A percentile compares a stretch with the other conserved stretches of the same genome.
Evolutionary conservation across 2,329 filamentous ascomycete genomes (phyloP).

Genomic region (Venturia oleaginea): DNA sequence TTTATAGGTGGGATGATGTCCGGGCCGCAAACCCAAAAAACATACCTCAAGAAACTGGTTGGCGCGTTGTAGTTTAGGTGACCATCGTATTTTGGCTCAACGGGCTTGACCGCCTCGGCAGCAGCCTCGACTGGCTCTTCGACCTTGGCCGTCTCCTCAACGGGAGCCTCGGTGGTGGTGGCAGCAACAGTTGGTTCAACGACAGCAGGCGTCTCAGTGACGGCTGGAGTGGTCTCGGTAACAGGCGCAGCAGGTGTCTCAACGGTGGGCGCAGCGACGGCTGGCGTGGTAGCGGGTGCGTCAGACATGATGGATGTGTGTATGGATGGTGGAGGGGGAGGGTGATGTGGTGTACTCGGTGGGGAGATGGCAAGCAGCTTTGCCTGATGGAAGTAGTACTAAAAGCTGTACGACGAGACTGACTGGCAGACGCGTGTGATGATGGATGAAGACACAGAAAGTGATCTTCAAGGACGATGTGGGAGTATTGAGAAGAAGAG

Average conservation of each 20-base stretch:
- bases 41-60: constrained; percentile 41
- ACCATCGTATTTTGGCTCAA: constrained; percentile 71
- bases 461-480: constrained; percentile 5
- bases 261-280: constrained; percentile 3
- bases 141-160: constrained; percentile 8
- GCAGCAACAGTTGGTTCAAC: constrained; percentile 21
- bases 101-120: constrained; percentile 19
- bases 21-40: constrained; percentile 2
- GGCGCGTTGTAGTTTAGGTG: constrained; percentile 82
- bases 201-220: constrained; percentile 8
- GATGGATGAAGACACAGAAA: constrained; percentile 3
- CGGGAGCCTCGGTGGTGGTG: constrained; percentile 24
- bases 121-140: constrained; percentile 15
- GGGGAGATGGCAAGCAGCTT: background rate
- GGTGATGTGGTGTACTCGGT: background rate
- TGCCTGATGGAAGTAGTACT: background rate
- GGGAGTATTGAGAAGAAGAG: background rate
- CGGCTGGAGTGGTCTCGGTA: constrained; percentile 11
- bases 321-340: background rate
- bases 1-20: background rate
- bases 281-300: background rate
- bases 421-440: background rate
- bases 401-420: background rate
- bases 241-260: constrained; percentile 11
- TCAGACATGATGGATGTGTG: constrained; percentile 7